phyloP scores from a whole-genome alignment of 345 rosid species.

The Syzygium oleosum region DNA sequence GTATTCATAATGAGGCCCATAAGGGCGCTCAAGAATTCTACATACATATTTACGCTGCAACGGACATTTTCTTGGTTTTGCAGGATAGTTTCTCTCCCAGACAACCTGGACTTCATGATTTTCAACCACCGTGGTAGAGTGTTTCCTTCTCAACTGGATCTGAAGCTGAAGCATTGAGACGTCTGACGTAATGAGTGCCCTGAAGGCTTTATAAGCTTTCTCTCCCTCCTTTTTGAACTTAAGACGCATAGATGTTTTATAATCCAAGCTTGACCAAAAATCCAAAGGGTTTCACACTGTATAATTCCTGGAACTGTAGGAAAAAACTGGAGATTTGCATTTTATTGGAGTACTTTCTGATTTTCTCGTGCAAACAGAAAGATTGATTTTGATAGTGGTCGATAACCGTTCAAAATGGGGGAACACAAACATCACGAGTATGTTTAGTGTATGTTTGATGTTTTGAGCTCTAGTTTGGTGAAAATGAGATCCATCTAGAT shows the following conservation, averaged over 20 bases:
- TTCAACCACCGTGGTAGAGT: slow-evolving; percentile 73
- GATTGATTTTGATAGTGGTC: neutral
- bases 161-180: slow-evolving; percentile 44
- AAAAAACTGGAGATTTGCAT: neutral
- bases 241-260: neutral
- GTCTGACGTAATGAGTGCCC: neutral
- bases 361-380: neutral
- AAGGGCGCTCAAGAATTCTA: neutral
- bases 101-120: slow-evolving; percentile 79
- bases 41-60: neutral
- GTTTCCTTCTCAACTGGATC: slow-evolving; percentile 29
- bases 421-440: neutral
- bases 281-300: neutral
- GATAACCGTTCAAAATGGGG: neutral
- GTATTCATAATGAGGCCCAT: neutral
- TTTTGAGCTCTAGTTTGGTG: neutral
- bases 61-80: neutral
- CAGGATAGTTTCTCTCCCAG: slow-evolving; percentile 85
- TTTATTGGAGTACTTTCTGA: neutral
- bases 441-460: neutral
- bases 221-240: neutral
- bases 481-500: neutral
- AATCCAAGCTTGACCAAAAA: neutral
- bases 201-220: neutral
- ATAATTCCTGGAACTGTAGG: neutral